Evolutionary conservation across 176 grass and related monocot species (phyloP), one percentile per base, ranked within the genome.

Genomic region (Oryza australiensis): DNA sequence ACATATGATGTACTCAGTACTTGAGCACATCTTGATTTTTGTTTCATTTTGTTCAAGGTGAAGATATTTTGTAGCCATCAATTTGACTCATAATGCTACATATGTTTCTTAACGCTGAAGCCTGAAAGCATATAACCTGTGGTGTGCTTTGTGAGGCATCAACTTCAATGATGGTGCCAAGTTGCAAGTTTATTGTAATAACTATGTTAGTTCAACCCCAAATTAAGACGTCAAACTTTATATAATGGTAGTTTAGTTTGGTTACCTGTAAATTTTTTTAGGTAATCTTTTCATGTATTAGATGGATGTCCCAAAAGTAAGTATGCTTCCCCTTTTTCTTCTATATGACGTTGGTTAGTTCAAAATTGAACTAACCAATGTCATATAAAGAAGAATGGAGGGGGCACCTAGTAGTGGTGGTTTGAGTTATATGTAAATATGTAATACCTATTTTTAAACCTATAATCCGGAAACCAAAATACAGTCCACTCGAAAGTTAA

Each of bases 161-260:
- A 60, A 24, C n/a, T 60, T 23, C 11, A n/a, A 63, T 68, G 26
- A 42, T 26, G n/a, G 9, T 60, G 63, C 34, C 55, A 76, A 72
- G 18, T 32, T 51, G 18, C 33, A 51, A 28, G 18, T 33, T 77
- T 77, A 82, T 48, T 35, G 40, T 28, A 62, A 79, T 74, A 82
- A 40, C 32, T 71, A 7, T 27, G 12, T 34, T 62, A 38, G n/a
- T 74, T 80, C 22, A 5, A 35, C 23, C 49, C 48, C 16, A 51
- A 82, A 34, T 62, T 24, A 59, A 49, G 57, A 60, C 8, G 9
- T 13, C 3, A 32, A 72, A 71, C 20, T 24, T 72, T 26, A 11
- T 45, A 42, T 37, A 14, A 82, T 23, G 6, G 7, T 72, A 72
- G 51, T n/a, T 35, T 15, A 28, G 12, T 71, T 43, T 30, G 37